Base-by-base conservation (phyloP, 768 basidiomycete genomes). In the Termitomyces sp. region DNA sequence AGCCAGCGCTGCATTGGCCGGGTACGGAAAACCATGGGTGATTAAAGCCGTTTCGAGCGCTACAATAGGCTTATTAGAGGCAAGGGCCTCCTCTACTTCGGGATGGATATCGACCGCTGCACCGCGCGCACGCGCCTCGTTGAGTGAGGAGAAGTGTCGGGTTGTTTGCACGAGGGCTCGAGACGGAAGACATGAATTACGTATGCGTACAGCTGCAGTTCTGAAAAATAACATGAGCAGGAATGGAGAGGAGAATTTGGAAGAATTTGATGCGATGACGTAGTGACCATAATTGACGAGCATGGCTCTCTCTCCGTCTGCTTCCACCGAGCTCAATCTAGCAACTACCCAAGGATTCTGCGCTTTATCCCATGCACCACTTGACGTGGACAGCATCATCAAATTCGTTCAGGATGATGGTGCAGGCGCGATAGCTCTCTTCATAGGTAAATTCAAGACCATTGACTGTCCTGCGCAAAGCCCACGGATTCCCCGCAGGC, bases 11-110 rank as follows among this genome's bases (percentile, higher is more conserved):
- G 87, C 67, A 64, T 93, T 95, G 37, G 77, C 76, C 0, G 93
- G 93, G 60, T 83, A 83, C 0, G 93, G 91, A 73, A 96, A 83
- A 19, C 93, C 96, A 75, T 98, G 93, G 1, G 94, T 94, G 56
- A 97, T 84, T 51, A 98, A 81, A 1, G 96, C 87, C 2, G 89
- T 91, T 68, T 98, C 96, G 11, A 98, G 81, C 12, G 95, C 94
- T 11, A 98, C 93, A 44, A 98, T 76, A 19, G 93, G 84, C 58
- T 72, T 74, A 10, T 77, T 72, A 41, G 76, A 71, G 4, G 77
- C 74, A 21, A 96, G 76, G 3, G 95, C 94, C 53, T 94, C 80
- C 59, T 87, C 74, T 32, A 98, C 86, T 68, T 98, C 94, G 9
- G 89, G 87, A 51, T 87, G 85, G 32, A 93, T 66, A 68, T 93